These are phyloP conservation scores for Thermothielavioides terrestris DNA, from an alignment of 495 filamentous ascomycete species.

Conservation along the genomic window DNA sequence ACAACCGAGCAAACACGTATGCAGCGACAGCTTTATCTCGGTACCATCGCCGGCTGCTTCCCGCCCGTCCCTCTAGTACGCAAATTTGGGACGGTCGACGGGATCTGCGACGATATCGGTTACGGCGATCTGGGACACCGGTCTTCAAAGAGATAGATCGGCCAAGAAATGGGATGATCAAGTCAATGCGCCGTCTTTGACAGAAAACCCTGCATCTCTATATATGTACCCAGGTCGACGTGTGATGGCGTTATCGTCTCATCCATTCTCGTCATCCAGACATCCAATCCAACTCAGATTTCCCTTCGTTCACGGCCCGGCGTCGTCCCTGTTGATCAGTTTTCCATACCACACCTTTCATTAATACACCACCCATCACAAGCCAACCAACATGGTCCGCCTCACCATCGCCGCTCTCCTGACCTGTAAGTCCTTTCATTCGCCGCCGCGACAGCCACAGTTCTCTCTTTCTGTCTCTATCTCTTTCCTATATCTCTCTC, in stretches of 20 bases:
- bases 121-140: background rate
- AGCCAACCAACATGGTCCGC: conserved; percentile 32
- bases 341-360: background rate
- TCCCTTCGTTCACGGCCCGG: conserved; percentile 13
- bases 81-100: background rate
- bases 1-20: too few relatives aligned
- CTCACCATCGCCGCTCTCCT: conserved; percentile 24
- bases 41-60: background rate
- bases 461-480: too few relatives aligned
- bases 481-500: background rate
- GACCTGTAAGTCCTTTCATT: conserved; percentile 28
- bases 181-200: background rate
- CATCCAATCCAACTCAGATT: background rate
- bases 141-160: background rate
- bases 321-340: conserved; percentile 10
- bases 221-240: background rate
- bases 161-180: background rate
- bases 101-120: conserved; percentile 8
- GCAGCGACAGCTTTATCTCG: too few relatives aligned
- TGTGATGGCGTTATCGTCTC: conserved; percentile 8
- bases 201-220: too few relatives aligned
- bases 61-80: background rate
- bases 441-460: too few relatives aligned
- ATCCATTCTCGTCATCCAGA: background rate
- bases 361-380: background rate